Base-by-base conservation (phyloP, 768 basidiomycete species). In the Suillus paluster region DNA sequence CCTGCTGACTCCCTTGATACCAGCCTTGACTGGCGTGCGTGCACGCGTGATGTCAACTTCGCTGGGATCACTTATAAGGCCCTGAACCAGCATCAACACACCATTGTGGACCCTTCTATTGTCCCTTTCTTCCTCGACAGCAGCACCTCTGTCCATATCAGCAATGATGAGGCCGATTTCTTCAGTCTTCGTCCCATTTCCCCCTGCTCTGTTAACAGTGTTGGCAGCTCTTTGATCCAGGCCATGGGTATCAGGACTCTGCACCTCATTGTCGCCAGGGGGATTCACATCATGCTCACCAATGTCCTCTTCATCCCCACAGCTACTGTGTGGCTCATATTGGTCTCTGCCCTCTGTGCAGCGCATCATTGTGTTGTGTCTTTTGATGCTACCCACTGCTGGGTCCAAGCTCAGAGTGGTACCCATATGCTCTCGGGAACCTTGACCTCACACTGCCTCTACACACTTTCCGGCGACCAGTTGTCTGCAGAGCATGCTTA, bases 241-340 rank as follows among this genome's bases (percentile, higher is more conserved):
- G 67, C 67, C 2, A 39, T 67, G 12, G 66, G 61, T 2, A 55
- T 68, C 42, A 67, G 70, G 0, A 55, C 52, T n/a, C 54, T 69
- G 6, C 23, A 30, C 15, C 44, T 65, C 1, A 25, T 59, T 19
- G 23, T 65, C 4, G 53, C 58, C 0, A 62, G 63, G n/a, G 61
- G 61, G 0, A 57, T 61, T 15, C 54, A 60, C 10, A 23, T 72
- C 21, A 62, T 44, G 0, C 60, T 74, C 1, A 6, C 63, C 4
- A 39, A 71, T 45, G 64, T 65, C 2, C 66, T 72, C 0, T 71
- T 65, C 41, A 64, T 71, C 9, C 73, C 73, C 34, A 60, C 62
- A 5, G 64, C 69, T 1, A 64, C 68, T 12, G 66, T 75, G 5
- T 50, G 55, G 17, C 68, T 73, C 3, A 60, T 75, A 4, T 76